phyloP scores from a whole-genome alignment of 805 yeast species.

The Suhomyces vadensis region DNA sequence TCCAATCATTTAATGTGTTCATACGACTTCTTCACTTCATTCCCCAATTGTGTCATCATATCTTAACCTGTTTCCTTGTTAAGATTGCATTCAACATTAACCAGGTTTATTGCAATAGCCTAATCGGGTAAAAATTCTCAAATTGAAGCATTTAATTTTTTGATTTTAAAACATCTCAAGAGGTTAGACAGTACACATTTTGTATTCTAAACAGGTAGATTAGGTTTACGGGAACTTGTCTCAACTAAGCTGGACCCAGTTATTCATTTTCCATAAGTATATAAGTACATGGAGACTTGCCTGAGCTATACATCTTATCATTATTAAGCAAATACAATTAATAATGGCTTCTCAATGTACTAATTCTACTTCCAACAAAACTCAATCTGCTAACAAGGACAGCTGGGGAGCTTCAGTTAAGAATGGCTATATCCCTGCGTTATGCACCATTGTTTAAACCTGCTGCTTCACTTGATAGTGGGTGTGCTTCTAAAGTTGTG shows the following conservation, averaged over 20 bases:
- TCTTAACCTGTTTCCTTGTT: too few species aligned
- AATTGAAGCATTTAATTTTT: neutral
- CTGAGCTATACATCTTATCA: neutral
- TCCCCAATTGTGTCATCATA: too few species aligned
- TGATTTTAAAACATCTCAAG: neutral
- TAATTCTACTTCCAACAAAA: conserved; percentile 7
- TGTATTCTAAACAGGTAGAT: too few species aligned
- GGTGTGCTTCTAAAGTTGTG: neutral
- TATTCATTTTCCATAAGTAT: too few species aligned
- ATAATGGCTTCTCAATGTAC: conserved; percentile 6
- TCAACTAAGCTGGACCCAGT: too few species aligned
- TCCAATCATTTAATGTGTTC: too few species aligned
- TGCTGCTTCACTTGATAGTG: neutral
- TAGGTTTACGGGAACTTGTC: too few species aligned
- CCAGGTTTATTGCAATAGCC: neutral
- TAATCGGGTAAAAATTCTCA: neutral
- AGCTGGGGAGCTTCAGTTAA: neutral
- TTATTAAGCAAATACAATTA: neutral
- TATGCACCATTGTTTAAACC: conserved; percentile 6
- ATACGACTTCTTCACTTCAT: too few species aligned
- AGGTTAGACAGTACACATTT: too few species aligned
- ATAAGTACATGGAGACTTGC: neutral
- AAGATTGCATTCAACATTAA: too few species aligned
- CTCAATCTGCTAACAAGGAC: conserved; percentile 9
- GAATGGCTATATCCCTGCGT: neutral